phyloP scores from a whole-genome alignment of 164 flowering plant genomes.

The Hamamelis virginiana region DNA sequence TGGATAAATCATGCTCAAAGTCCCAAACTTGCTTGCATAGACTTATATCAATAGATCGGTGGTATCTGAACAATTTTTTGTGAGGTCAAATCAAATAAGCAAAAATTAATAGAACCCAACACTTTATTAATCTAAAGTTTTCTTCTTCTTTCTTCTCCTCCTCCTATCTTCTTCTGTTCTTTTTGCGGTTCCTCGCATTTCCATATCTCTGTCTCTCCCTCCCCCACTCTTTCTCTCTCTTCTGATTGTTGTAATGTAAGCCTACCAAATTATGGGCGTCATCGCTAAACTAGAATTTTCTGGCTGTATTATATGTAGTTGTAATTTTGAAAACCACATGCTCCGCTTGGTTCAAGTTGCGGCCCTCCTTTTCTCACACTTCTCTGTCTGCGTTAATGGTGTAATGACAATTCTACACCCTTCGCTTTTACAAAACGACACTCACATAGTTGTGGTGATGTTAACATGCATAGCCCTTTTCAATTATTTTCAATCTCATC shows the following conservation, averaged over 20 bases:
- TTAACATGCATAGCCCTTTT: no score
- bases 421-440: no score
- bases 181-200: slow-evolving; percentile 16
- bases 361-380: not conserved
- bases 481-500: no score
- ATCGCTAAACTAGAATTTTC: slow-evolving; percentile 13
- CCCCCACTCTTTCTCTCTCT: not conserved
- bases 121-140: not conserved
- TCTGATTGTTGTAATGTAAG: not conserved
- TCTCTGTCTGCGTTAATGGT: no score
- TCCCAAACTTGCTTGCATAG: not conserved
- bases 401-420: no score
- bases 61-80: not conserved
- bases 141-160: slow-evolving; percentile 21
- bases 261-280: slow-evolving; percentile 12
- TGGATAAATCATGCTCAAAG: not conserved
- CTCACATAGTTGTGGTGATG: no score
- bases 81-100: not conserved
- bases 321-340: not conserved
- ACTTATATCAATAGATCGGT: not conserved
- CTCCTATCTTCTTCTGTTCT: slow-evolving; percentile 1
- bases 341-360: slow-evolving; percentile 9
- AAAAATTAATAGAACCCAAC: not conserved
- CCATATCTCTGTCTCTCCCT: slow-evolving; percentile 20
- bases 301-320: slow-evolving; percentile 1